These are phyloP conservation scores for Pugionium cornutum DNA, from an alignment of 345 rosid genomes.

Conservation along the genomic window DNA sequence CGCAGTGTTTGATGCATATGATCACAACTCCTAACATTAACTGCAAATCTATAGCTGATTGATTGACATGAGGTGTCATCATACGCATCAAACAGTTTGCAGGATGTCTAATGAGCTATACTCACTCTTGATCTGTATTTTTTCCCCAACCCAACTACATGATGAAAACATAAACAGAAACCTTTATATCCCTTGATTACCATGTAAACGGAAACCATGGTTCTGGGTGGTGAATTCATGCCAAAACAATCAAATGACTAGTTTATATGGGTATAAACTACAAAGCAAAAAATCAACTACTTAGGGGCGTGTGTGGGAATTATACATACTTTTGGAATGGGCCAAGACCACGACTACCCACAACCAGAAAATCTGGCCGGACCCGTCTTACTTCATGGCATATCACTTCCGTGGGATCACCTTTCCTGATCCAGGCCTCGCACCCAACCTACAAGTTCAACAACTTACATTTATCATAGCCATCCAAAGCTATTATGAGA, in stretches of 20 bases:
- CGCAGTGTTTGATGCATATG: background rate
- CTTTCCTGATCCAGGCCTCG: conserved; percentile 88
- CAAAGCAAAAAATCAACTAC: background rate
- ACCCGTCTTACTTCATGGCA: conserved; percentile 85
- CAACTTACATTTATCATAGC: background rate
- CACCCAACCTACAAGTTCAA: conserved; percentile 61
- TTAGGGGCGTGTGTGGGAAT: background rate
- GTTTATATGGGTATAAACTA: background rate
- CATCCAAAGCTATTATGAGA: background rate
- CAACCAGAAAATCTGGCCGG: conserved; percentile 79
- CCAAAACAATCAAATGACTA: conserved; percentile 2
- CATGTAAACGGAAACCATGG: background rate
- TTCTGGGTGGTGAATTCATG: background rate
- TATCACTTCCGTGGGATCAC: conserved; percentile 85
- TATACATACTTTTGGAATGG: conserved; percentile 80
- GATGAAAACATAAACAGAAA: background rate
- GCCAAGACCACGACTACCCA: conserved; percentile 92
- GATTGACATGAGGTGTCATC: background rate
- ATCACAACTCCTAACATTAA: background rate
- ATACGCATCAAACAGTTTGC: conserved; percentile 5
- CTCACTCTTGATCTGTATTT: conserved; percentile 4
- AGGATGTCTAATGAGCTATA: background rate
- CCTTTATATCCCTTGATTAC: background rate
- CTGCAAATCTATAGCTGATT: background rate
- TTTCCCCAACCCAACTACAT: background rate